Evolutionary conservation across 192 early-diverging fungal genomes (phyloP).

Genomic region (Spinellus fusiger): DNA sequence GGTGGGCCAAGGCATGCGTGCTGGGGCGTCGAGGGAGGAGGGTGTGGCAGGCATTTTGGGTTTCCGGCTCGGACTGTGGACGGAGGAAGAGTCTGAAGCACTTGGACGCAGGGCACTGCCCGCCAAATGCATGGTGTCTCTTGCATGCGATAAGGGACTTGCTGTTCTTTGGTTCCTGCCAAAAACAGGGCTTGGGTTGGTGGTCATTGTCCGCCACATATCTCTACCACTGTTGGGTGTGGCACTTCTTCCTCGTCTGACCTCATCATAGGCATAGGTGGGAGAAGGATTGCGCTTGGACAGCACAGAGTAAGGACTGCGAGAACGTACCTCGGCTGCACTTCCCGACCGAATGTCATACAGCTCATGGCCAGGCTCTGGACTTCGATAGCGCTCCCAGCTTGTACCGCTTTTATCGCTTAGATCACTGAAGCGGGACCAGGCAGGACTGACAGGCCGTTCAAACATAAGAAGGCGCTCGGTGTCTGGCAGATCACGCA

Average conservation of each 20-base stretch:
- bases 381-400: slow-evolving; percentile 21
- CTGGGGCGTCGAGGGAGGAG: not conserved
- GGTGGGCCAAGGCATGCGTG: not conserved
- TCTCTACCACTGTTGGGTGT: slow-evolving; percentile 12
- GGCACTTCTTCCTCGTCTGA: slow-evolving; percentile 5
- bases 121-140: not conserved
- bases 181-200: slow-evolving; percentile 19
- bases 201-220: slow-evolving; percentile 15
- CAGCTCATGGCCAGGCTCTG: slow-evolving; percentile 18
- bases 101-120: slow-evolving; percentile 5
- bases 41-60: not conserved
- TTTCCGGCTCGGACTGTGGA: slow-evolving; percentile 1
- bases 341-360: not conserved
- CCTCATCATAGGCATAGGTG: slow-evolving; percentile 14
- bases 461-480: slow-evolving; percentile 15
- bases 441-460: slow-evolving; percentile 26
- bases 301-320: not conserved
- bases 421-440: slow-evolving; percentile 25
- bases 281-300: slow-evolving; percentile 12
- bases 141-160: slow-evolving; percentile 8
- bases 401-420: slow-evolving; percentile 18
- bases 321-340: not conserved
- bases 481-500: slow-evolving; percentile 27
- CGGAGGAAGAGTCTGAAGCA: slow-evolving; percentile 7
- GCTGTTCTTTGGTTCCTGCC: slow-evolving; percentile 7